Base-by-base conservation (phyloP, 2,329 filamentous ascomycete genomes). In the Hypoxylon sp. region DNA sequence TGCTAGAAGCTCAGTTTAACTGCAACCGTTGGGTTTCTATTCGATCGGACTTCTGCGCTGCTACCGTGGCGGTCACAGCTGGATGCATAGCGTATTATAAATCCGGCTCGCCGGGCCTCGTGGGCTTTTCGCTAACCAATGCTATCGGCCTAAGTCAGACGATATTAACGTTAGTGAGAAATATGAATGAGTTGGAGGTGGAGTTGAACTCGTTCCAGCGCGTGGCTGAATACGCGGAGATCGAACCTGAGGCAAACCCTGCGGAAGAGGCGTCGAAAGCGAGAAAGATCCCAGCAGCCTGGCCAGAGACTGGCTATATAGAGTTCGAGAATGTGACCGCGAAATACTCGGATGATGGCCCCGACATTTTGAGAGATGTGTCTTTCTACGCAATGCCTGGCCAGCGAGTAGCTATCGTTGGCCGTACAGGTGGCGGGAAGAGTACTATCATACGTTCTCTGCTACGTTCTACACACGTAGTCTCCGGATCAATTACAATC, bases 351-450 rank as follows among this genome's bases (percentile, higher is more conserved):
- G 60, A 35, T 2, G 73, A 77, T 47, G 75, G 75, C 2, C 75
- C 74, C 2, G 74, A 77, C 44, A 76, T 78, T 55, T 66, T 79
- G 19, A 70, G 69, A 22, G 69, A 77, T 46, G 63, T 79, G 29
- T 75, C 65, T 39, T 66, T 80, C 9, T 26, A 22, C 22, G 65
- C 54, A n/a, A 29, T n/a, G 8, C 65, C 67, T 0, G 67, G 67
- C 2, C 59, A 69, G 42, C 59, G 63, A 5, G 59, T 69, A 1
- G 67, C 67, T 11, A 60, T 69, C 31, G 46, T 69, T 11, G 67
- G 67, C 13, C 67, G 63, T 13, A 69, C 63, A 0, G 67, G 67
- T 3, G 65, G 87, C 13, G 91, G 91, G 1, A 93, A 93, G 76
- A 90, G 86, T 13, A 92, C 90, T 0, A 37, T 82, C 8, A 47